Evolutionary conservation across 176 grass and related monocot species (phyloP), one percentile per base, ranked within the genome.

Genomic region (Hyparrhenia diplandra): DNA sequence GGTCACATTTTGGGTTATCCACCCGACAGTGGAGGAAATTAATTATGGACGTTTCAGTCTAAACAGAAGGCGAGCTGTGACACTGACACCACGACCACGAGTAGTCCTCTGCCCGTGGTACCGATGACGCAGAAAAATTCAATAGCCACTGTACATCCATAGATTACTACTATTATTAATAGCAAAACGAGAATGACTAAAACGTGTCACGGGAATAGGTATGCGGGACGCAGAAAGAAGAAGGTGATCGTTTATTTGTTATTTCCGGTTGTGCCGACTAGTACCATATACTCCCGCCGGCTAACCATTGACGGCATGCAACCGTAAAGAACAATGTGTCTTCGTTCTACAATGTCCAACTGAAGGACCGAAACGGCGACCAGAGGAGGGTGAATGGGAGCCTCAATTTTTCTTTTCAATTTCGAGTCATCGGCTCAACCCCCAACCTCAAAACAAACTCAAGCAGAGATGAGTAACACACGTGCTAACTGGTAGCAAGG

Each of bases 11-110:
- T 28, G 20, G 49, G 29, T 71, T 9, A 25, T 72, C 27, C 32
- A 73, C 30, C 23, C 40, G 28, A 60, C 30, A 49, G n/a, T 68
- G 55, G 27, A 46, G 11, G 30, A 37, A 39, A 20, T 59, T 52
- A 61, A 82, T 9, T 23, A 25, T 3, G 13, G 75, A 88, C 58
- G 60, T 74, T 84, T 80, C 69, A 68, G 81, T 75, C 81, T 61
- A 49, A 79, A 78, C 87, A 40, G 73, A 80, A 47, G 52, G 36
- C 42, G 9, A 6, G 12, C 60, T 47, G 12, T 14, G 13, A 35
- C 34, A 40, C 8, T 39, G 35, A 16, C 74, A 25, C 55, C 0
- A 18, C 21, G n/a, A n/a, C n/a, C n/a, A n/a, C n/a, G n/a, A n/a
- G 10, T 12, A 3, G 9, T 10, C 2, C 18, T 8, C 45, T 52